These are phyloP conservation scores for Cadophora sp. DNA, from an alignment of 2,329 filamentous ascomycete species.

Conservation along the genomic window DNA sequence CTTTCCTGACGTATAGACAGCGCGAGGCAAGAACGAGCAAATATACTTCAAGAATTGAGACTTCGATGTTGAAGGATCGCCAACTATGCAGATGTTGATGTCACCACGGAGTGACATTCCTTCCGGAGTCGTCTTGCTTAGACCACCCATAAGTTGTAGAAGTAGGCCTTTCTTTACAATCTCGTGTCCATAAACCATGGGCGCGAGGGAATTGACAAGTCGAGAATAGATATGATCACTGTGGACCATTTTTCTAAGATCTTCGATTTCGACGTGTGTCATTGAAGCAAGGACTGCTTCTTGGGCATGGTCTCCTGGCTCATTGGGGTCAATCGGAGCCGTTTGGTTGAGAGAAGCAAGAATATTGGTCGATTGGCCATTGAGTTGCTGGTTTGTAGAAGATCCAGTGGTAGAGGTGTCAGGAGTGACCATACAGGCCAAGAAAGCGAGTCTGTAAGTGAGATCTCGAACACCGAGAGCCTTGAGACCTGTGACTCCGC, in stretches of 20 bases:
- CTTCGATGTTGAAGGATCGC: conserved; percentile 95
- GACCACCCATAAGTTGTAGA: conserved; percentile 94
- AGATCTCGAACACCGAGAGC: conserved; percentile 92
- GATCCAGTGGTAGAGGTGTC: conserved; percentile 84
- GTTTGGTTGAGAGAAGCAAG: conserved; percentile 82
- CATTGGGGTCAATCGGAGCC: conserved; percentile 68
- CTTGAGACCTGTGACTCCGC: conserved; percentile 87
- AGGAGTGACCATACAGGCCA: conserved; percentile 94
- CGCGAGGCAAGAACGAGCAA: conserved; percentile 93
- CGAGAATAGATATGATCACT: conserved; percentile 94
- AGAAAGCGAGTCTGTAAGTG: conserved; percentile 94
- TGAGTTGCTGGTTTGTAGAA: conserved; percentile 70
- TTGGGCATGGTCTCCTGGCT: conserved; percentile 84
- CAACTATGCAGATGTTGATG: conserved; percentile 98
- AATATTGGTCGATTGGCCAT: conserved; percentile 81
- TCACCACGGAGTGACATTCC: conserved; percentile 96
- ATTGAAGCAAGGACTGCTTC: conserved; percentile 86
- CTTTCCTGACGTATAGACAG: conserved; percentile 97
- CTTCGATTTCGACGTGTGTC: conserved; percentile 86
- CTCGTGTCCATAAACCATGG: conserved; percentile 96
- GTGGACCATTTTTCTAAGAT: conserved; percentile 92
- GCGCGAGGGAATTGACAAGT: conserved; percentile 90
- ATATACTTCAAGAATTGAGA: conserved; percentile 99
- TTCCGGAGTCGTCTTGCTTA: conserved; percentile 89
- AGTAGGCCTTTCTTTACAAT: conserved; percentile 97